Evolutionary conservation across 2,329 filamentous ascomycete genomes (phyloP).

Genomic region (Diaporthe citriasiana): DNA sequence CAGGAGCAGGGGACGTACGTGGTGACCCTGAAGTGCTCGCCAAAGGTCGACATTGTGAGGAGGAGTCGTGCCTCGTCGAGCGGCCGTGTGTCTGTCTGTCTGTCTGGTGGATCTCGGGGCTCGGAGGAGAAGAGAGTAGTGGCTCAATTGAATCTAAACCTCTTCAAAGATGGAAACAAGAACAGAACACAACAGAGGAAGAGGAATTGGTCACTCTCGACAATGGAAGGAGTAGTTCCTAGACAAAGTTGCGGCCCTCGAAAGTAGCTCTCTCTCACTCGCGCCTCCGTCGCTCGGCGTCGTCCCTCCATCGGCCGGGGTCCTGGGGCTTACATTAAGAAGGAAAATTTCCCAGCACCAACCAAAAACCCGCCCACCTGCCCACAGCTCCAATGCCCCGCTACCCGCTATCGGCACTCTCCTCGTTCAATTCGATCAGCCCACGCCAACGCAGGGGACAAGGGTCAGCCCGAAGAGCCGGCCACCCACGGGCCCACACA

Average conservation of each 20-base stretch:
- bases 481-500: background rate
- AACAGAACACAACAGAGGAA: background rate
- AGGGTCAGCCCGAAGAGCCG: background rate
- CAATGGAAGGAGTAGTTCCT: background rate
- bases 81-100: too few species aligned
- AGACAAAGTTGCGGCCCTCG: background rate
- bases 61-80: background rate
- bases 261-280: background rate
- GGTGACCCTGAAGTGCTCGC: conserved; percentile 83
- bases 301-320: background rate
- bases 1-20: conserved; percentile 69
- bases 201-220: background rate
- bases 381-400: conserved; percentile 4
- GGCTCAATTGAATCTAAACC: background rate
- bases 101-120: background rate
- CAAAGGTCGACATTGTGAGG: conserved; percentile 86
- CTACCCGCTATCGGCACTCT: conserved; percentile 19
- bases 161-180: background rate
- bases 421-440: background rate
- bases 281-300: background rate
- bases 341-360: conserved; percentile 1
- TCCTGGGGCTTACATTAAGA: too few species aligned
- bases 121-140: background rate
- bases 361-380: background rate
- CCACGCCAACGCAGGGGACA: conserved; percentile 1